Conservation (phyloP, 225 moss, liverwort and hornwort genomes). For the Polytrichum formosum region DNA sequence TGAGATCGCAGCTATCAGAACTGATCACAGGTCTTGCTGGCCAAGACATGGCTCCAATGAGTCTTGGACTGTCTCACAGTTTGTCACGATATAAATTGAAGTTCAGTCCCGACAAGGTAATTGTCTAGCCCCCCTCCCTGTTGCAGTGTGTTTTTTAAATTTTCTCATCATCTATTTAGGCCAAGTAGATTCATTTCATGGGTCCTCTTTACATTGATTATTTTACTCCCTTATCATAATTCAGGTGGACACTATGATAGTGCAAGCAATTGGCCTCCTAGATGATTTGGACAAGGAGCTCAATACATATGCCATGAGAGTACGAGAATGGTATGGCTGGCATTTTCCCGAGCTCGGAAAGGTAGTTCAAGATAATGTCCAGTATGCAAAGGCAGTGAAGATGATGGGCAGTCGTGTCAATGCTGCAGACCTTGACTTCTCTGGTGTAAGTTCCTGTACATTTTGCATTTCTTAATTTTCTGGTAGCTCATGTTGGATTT, state of each 20-base stretch:
- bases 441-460: conserved; percentile 29
- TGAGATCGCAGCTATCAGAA: conserved; percentile 71
- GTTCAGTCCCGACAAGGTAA: conserved; percentile 79
- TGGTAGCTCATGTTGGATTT: too few species aligned
- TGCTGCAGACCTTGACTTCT: conserved; percentile 72
- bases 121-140: background rate
- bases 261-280: conserved; percentile 82
- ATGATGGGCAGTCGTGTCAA: conserved; percentile 69
- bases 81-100: conserved; percentile 86
- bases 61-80: conserved; percentile 83
- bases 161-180: too few species aligned
- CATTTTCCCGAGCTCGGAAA: conserved; percentile 85
- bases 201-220: too few species aligned
- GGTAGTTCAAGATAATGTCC: conserved; percentile 79
- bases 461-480: too few species aligned
- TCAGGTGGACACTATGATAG: conserved; percentile 86
- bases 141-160: too few species aligned
- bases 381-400: conserved; percentile 70
- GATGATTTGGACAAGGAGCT: conserved; percentile 94
- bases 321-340: conserved; percentile 94
- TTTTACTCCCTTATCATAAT: background rate
- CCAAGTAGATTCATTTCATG: too few species aligned
- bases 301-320: conserved; percentile 91
- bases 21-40: conserved; percentile 77
- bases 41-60: conserved; percentile 87